phyloP scores from a whole-genome alignment of 179 eudicot genomes.

The Drosera spatulata region DNA sequence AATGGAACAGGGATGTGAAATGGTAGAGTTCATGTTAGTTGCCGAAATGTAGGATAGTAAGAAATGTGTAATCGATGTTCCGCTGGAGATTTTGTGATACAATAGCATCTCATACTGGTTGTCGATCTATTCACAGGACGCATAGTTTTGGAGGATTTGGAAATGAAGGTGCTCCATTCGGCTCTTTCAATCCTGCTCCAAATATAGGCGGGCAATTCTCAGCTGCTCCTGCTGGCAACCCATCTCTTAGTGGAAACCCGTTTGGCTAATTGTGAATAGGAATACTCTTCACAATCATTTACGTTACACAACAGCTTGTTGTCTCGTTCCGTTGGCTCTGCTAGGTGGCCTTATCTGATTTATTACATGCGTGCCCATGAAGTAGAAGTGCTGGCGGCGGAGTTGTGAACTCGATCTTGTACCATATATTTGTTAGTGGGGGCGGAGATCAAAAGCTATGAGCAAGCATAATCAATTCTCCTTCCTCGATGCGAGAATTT shows the following conservation, averaged over 20 bases:
- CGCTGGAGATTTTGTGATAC: no score
- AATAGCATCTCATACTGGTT: no score
- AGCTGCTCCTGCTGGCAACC: constrained; percentile 32
- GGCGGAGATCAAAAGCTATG: no score
- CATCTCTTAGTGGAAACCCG: constrained; percentile 54
- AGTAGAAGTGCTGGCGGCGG: not conserved
- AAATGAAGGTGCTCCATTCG: constrained; percentile 24
- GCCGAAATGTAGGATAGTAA: no score
- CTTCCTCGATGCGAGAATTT: no score
- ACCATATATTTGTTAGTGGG: no score
- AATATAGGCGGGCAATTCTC: constrained; percentile 24
- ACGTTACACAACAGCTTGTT: constrained; percentile 7
- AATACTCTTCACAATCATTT: not conserved
- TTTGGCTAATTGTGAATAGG: constrained; percentile 33
- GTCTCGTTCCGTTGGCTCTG: not conserved
- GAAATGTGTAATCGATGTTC: no score
- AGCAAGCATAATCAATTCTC: no score
- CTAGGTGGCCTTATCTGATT: constrained; percentile 1
- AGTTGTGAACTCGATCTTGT: not conserved
- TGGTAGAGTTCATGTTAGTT: no score
- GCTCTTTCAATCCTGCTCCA: constrained; percentile 22
- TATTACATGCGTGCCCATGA: not conserved
- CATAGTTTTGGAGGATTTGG: constrained; percentile 39
- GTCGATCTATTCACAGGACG: constrained; percentile 29
- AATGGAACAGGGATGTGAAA: no score